phyloP scores from a whole-genome alignment of 257 asterid species.

The Ehretia macrophylla region DNA sequence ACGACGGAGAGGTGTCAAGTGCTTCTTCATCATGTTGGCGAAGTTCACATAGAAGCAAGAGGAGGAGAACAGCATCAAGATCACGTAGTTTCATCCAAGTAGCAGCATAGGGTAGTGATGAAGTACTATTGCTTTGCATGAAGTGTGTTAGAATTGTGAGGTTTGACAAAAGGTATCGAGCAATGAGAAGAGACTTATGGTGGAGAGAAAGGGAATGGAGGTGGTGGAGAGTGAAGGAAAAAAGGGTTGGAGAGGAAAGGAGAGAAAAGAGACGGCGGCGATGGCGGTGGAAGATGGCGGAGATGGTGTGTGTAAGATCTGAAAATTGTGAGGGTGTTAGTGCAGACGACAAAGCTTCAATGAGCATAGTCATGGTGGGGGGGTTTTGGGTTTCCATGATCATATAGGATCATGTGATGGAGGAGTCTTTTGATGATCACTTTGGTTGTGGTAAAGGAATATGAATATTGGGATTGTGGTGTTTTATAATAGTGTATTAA shows the following conservation, averaged over 20 bases:
- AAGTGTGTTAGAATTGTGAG: conserved; percentile 44
- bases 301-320: conserved; percentile 50
- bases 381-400: conserved; percentile 41
- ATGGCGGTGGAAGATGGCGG: conserved; percentile 60
- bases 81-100: conserved; percentile 53
- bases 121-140: conserved; percentile 16
- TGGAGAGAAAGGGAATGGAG: conserved; percentile 75
- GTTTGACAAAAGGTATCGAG: conserved; percentile 60
- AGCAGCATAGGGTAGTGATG: conserved; percentile 14
- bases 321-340: conserved; percentile 56
- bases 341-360: conserved; percentile 63
- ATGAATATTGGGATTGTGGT: neutral
- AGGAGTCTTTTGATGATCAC: neutral
- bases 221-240: conserved; percentile 74
- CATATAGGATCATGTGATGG: conserved; percentile 31
- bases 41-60: conserved; percentile 77
- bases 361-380: conserved; percentile 47
- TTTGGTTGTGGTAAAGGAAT: neutral
- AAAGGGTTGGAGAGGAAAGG: conserved; percentile 64
- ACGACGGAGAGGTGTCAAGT: conserved; percentile 43
- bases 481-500: neutral
- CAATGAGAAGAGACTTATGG: conserved; percentile 71
- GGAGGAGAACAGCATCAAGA: conserved; percentile 65
- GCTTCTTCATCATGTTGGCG: conserved; percentile 43
- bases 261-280: conserved; percentile 60